Base-by-base conservation (phyloP, 768 basidiomycete genomes). In the Termitomyces sp. region DNA sequence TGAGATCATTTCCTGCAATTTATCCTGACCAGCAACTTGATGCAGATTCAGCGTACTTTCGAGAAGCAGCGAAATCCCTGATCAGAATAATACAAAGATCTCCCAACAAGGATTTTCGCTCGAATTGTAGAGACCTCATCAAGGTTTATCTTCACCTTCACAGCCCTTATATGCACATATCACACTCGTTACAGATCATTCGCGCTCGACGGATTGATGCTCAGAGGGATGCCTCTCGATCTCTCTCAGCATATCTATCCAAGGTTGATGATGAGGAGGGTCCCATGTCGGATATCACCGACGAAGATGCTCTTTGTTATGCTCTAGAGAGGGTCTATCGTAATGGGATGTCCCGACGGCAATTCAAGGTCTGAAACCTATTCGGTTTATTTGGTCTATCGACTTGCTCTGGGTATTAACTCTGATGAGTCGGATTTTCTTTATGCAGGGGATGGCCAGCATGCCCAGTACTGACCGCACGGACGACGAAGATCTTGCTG, bases 1-100 rank as follows among this genome's bases (percentile, higher is more conserved):
- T 7, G 16, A 16, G 22, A n/a, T 43, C 33, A 36, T 42, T n/a
- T 6, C 25, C 40, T 7, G 29, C 50, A 39, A 55, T 40, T 42
- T 44, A 55, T 46, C 38, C 25, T 42, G 25, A 22, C n/a, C 36
- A 89, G 86, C 82, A 81, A 73, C 73, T 87, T 32, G 79, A 82
- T 52, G 53, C 70, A 11, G 89, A 91, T 68, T 63, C 65, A 23
- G 53, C 66, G 3, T 76, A 76, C 52, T 81, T 84, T 57, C 66
- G 70, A 7, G 73, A 77, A 9, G 76, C 89, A 38, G 71, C 76
- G 33, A 67, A 63, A 3, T 83, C 85, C 3, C 69, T 89, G 36
- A 60, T 69, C 29, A 70, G 71, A 25, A 81, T 90, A 33, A 73
- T 81, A 38, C 60, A 65, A 44, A 79, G 85, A 22, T 88, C 88